Evolutionary conservation across 148 eudicot genomes (phyloP).

Genomic region (Nepenthes gracilis): DNA sequence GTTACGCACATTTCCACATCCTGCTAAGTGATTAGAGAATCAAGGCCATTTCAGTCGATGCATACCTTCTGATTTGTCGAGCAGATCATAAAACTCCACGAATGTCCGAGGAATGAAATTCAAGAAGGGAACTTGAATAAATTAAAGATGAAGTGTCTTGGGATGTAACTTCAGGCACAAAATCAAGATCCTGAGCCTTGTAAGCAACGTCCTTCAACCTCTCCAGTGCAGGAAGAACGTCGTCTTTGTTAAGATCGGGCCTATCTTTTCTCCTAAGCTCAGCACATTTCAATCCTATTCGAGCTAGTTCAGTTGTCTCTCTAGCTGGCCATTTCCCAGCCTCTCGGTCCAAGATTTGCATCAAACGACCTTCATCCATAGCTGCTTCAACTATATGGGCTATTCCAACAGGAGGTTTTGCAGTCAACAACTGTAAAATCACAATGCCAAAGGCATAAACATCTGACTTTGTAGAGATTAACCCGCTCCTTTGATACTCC

Average conservation of each 20-base stretch:
- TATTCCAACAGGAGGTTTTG: conserved; percentile 51
- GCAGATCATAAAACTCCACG: no score
- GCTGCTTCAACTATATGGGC: conserved; percentile 54
- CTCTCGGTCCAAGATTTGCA: conserved; percentile 41
- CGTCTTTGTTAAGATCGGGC: conserved; percentile 38
- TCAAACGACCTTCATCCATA: conserved; percentile 31
- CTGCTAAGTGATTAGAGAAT: no score
- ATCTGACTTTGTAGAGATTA: conserved; percentile 52
- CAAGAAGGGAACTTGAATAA: no score
- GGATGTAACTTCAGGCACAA: no score
- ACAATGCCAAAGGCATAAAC: conserved; percentile 84
- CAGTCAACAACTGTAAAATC: conserved; percentile 62
- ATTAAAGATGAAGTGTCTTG: no score
- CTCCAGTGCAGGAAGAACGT: conserved; percentile 62
- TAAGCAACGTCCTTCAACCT: conserved; percentile 53
- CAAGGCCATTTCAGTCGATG: no score
- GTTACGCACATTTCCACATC: no score
- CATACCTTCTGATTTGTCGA: no score
- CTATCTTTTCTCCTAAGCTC: conserved; percentile 65
- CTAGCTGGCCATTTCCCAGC: conserved; percentile 80
- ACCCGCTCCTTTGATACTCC: conserved; percentile 71
- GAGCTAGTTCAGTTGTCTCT: conserved; percentile 62
- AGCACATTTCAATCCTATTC: conserved; percentile 61
- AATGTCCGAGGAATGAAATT: no score
- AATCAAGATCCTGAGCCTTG: conserved; percentile 24